Base-by-base conservation (phyloP, 2,329 filamentous ascomycete genomes). In the Alternaria tenuissima region DNA sequence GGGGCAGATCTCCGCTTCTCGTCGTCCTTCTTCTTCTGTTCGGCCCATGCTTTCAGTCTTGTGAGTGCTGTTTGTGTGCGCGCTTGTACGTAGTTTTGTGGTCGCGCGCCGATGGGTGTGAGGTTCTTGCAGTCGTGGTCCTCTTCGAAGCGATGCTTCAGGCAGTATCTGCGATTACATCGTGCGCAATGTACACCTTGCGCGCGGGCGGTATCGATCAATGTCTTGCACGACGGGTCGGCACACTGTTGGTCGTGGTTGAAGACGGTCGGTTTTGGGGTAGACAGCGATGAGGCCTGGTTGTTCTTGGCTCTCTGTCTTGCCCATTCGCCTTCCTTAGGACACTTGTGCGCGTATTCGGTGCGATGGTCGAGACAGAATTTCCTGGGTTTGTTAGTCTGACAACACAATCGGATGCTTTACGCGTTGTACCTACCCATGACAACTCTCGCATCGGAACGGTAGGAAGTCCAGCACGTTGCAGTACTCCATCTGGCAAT, bases 401-500 rank as follows among this genome's bases (percentile, higher is more conserved):
- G 24, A 5, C 41, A 22, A 28, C 22, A 3, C 41, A 20, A 26
- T 26, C 16, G 18, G 22, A 38, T 14, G 16, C 20, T 2, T 16
- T 30, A 8, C 8, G 20, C 5, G 30, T 4, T 68, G 22, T 24
- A 28, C 75, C 41, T 72, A 84, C 81, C 84, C 84, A 72, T 82
- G 86, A 81, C 95, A 99, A 69, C 91, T 95, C 77, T 96, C 92
- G 82, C 95, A 99, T 75, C 89, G 86, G 80, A 98, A 98, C 4
- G 95, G 95, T 5, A 99, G 88, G 79, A 99, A 98, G 81, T 98
- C 95, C 62, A 98, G 91, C 76, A 95, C 91, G 77, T 94, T 91
- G 84, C 95, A 99, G 84, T 93, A 96, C 66, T 90, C 84, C 80
- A 91, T 90, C 79, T 97, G 89, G 86, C 95, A 99, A 83, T 97